These are phyloP conservation scores for Hypomyces perniciosus DNA, from an alignment of 2,329 filamentous ascomycete genomes.

Conservation along the genomic window DNA sequence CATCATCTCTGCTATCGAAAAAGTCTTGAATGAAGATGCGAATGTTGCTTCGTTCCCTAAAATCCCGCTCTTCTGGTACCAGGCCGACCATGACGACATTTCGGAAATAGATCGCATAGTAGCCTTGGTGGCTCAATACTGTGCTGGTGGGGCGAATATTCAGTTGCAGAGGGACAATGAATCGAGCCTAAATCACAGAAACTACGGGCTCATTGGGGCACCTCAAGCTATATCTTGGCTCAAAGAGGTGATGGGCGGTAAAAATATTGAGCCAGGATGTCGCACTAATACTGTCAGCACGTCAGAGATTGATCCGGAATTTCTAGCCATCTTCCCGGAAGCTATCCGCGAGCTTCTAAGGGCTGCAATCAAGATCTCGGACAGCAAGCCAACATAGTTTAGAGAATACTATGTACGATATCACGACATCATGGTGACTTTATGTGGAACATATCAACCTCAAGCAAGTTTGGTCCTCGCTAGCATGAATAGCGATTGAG, in stretches of 20 bases:
- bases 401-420: too few relatives aligned
- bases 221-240: constrained; percentile 14
- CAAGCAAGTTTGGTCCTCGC: too few relatives aligned
- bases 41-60: constrained; percentile 33
- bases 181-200: constrained; percentile 30
- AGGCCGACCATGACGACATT: constrained; percentile 41
- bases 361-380: too few relatives aligned
- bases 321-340: neutral
- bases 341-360: neutral
- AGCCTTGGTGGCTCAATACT: constrained; percentile 35
- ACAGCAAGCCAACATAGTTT: too few relatives aligned
- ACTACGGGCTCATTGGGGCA: constrained; percentile 11
- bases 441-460: too few relatives aligned
- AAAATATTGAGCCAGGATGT: neutral
- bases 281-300: neutral
- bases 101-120: constrained; percentile 38
- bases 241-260: constrained; percentile 10
- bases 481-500: too few relatives aligned
- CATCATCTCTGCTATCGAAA: constrained; percentile 16
- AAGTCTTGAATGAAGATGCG: constrained; percentile 22
- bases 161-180: constrained; percentile 38
- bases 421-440: too few relatives aligned
- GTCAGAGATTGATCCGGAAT: neutral
- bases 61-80: constrained; percentile 46
- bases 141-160: constrained; percentile 33